Evolutionary conservation across 2,329 filamentous ascomycete genomes (phyloP), one percentile per base, ranked within the genome.

Genomic region (Cladophialophora chaetospira): DNA sequence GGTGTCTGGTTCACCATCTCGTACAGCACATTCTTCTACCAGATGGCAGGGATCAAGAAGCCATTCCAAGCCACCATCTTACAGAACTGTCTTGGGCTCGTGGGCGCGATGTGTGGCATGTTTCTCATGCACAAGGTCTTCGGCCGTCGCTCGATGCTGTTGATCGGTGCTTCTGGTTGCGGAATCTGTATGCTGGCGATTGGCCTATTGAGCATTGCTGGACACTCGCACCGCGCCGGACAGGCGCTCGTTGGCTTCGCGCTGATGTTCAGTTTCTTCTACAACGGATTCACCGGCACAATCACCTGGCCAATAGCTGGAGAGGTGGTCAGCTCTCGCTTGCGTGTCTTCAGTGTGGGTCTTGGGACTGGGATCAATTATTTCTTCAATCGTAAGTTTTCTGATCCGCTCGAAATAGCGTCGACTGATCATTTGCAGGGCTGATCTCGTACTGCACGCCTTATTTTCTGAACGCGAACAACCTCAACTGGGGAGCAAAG

Each of bases 21-120:
- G 13, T 58, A 58, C 36, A 48, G 55, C 40, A 79, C 81, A 26
- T 85, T 79, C 67, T 86, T 86, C 70, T 86, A 86, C 65, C 67
- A 74, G 58, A 64, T 67, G 68, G 52, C 68, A 1, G 45, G 50
- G 36, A 38, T 63, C 4, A 31, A 63, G 38, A 61, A 58, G 2
- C 56, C 70, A 19, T 71, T 71, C 63, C 58, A 67, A 21, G 61
- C 70, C 5, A 69, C 69, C 25, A 63, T 68, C 9, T 66, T 69
- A 57, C 68, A 63, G 36, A 65, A 65, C 1, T 67, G 64, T 52
- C 65, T 69, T 5, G 65, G 70, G 63, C 67, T 76, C 35, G 57
- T 74, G n/a, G 72, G 68, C 43, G 74, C 73, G 57, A 63, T 47
- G 0, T 29, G 66, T 21, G 72, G 73, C 4, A 73, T 71, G 69